Base-by-base conservation (phyloP, 169 alveolate species). In the Plasmodium adleri region DNA sequence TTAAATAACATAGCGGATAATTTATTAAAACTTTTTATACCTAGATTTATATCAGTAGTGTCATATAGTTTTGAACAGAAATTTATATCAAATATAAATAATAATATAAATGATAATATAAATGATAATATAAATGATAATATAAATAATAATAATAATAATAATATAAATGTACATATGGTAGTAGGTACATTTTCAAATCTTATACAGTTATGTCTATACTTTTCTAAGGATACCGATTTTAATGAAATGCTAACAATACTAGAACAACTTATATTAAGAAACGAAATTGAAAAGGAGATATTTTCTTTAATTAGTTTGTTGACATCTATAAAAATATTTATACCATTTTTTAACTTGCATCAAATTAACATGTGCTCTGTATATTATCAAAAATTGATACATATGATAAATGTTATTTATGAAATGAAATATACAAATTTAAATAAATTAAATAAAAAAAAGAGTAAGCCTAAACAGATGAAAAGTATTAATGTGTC, bases 11-110 rank as follows among this genome's bases (percentile, higher is more conserved):
- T 85, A 22, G 39, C 92, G 32, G 92, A 85, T 39, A 59, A 85
- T 70, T 52, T 85, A 54, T 73, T 85, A 56, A 85, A 85, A 59
- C 59, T 85, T 24, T 70, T 85, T 47, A 20, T 85, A 52, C 92
- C 92, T 15, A 63, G 68, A 85, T 85, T 63, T 66, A 71, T 85
- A 12, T 47, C 68, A 12, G 45, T 85, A 3, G 39, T 85, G 62
- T 60, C 78, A 24, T 24, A 49, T 39, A 17, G 39, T 71, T 71
- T 39, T 58, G 56, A 70, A 32, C 49, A 85, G 26, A 85, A 85
- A 52, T 85, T 85, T 60, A 7, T 66, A 32, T 47, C 39, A 26
- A 52, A 52, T 52, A 52, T n/a, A 15, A 15, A 52, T 12, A 52
- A 52, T n/a, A 15, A 52, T 52, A 52, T 7, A 0, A 52, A 12